Conservation (phyloP, 116 monocot species). For the Cymodocea nodosa region DNA sequence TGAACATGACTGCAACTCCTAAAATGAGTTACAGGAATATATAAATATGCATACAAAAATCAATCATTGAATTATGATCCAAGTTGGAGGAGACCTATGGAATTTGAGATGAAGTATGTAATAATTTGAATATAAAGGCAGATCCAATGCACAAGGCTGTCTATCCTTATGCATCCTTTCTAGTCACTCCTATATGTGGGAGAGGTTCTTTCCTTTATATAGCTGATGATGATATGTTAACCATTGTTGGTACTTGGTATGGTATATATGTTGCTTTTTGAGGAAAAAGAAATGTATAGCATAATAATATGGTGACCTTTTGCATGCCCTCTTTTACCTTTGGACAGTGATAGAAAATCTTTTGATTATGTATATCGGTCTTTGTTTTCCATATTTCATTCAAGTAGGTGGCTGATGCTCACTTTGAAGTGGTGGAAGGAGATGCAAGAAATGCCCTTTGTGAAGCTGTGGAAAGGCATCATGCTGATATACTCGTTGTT, state of each 20-base stretch:
- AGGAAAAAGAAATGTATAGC: too few species aligned
- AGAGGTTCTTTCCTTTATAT: neutral
- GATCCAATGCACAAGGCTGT: too few species aligned
- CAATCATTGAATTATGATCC: too few species aligned
- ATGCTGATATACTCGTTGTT: slow-evolving; percentile 55
- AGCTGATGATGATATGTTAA: neutral
- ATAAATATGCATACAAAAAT: too few species aligned
- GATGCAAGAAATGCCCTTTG: slow-evolving; percentile 61
- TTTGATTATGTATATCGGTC: neutral
- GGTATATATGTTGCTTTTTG: too few species aligned
- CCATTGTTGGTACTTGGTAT: too few species aligned
- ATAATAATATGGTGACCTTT: too few species aligned
- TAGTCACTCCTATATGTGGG: neutral
- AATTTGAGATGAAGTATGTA: neutral
- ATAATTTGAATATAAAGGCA: neutral
- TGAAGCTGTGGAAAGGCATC: slow-evolving; percentile 56
- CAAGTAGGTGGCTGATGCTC: slow-evolving; percentile 28
- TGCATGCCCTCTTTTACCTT: neutral
- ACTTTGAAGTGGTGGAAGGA: slow-evolving; percentile 48
- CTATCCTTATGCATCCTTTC: neutral
- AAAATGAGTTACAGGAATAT: too few species aligned
- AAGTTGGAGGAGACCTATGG: too few species aligned
- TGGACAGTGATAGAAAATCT: neutral
- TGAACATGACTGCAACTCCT: too few species aligned
- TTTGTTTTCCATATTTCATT: neutral